Evolutionary conservation across 1,139 yeast species (phyloP), one percentile per base, ranked within the genome.

Genomic region (Yamadazyma triangularis): DNA sequence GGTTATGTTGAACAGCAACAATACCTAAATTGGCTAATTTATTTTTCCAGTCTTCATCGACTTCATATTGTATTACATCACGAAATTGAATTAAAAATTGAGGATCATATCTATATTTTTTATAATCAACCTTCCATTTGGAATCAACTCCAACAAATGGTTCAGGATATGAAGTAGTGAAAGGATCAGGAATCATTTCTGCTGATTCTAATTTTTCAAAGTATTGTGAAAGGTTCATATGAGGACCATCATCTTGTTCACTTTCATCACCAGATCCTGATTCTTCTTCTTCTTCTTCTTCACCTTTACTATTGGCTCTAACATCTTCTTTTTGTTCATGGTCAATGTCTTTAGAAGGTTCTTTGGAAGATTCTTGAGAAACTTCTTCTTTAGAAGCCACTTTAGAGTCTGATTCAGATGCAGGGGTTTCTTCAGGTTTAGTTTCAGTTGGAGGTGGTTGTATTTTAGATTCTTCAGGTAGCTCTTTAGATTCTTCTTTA

Each of bases 81-180:
- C 74, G 77, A 66, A 91, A 89, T 60, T 87, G 96, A 29, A 79
- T 56, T 56, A 91, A 70, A 62, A 91, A 91, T 28, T 69, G 77
- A 19, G 89, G 86, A 50, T 88, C 94, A 56, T 91, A 91, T 53
- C 77, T 71, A 50, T 70, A 74, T 46, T 70, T 73, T 47, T 68
- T 71, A 25, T 65, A 52, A 19, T 58, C 60, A 23, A 60, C 62
- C 43, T 68, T 65, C 50, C 72, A 64, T 47, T 67, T 65, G 3
- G 67, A 44, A 39, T 71, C 79, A 28, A 83, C 84, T 26, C 71
- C 66, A 26, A 59, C 60, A 35, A 79, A 58, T 15, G 72, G 73
- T 32, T 66, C 68, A 24, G 95, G 93, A 57, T 89, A 89, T 26
- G 57, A 48, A 47, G 73, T 58, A 13, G 58, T 41, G 44, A 56